Conservation (phyloP, 192 early-diverging fungal genomes). For the Entomortierella parvispora region DNA sequence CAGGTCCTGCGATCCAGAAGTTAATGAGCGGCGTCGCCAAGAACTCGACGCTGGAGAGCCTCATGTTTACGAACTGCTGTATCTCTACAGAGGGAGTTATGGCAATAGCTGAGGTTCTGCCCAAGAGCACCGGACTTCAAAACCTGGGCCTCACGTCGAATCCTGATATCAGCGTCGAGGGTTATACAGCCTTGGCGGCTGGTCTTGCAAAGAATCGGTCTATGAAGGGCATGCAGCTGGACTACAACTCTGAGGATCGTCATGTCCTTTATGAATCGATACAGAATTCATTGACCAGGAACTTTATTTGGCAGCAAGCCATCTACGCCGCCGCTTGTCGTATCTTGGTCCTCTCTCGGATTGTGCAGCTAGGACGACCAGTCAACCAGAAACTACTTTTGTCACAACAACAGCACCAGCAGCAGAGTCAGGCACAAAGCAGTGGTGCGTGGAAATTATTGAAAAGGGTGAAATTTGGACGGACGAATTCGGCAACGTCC, state of each 20-base stretch:
- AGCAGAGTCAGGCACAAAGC: not conserved
- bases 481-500: slow-evolving; percentile 1
- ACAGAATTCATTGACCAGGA: slow-evolving; percentile 50
- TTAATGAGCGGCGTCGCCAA: slow-evolving; percentile 37
- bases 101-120: slow-evolving; percentile 44
- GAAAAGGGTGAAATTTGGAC: not conserved
- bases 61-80: slow-evolving; percentile 50
- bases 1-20: slow-evolving; percentile 14
- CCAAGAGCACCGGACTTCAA: slow-evolving; percentile 41
- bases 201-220: slow-evolving; percentile 44
- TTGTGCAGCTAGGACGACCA: slow-evolving; percentile 47
- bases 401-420: slow-evolving; percentile 10
- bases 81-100: slow-evolving; percentile 46
- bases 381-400: not conserved
- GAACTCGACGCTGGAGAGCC: slow-evolving; percentile 53
- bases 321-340: slow-evolving; percentile 40
- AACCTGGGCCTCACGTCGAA: slow-evolving; percentile 50
- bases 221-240: slow-evolving; percentile 54
- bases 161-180: slow-evolving; percentile 47
- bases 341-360: slow-evolving; percentile 46
- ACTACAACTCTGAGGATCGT: slow-evolving; percentile 57
- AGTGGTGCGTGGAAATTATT: slow-evolving; percentile 17
- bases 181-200: slow-evolving; percentile 45
- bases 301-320: slow-evolving; percentile 51
- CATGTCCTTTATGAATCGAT: slow-evolving; percentile 54